Conservation (phyloP, 2,329 filamentous ascomycete species). For the Penicillium hordei region DNA sequence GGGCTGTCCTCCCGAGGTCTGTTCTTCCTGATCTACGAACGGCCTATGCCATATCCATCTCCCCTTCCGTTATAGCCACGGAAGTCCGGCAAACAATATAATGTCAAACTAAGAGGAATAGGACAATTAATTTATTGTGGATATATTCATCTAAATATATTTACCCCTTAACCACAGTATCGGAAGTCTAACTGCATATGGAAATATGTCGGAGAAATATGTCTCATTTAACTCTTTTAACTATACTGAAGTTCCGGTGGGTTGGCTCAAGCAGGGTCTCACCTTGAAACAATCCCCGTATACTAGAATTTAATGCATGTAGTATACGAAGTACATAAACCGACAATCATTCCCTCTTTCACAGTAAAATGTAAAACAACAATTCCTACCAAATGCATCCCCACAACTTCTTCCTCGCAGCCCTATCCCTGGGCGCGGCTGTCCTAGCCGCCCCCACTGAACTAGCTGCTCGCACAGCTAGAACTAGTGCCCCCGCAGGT, state of each 20-base stretch:
- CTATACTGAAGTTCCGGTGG: background rate
- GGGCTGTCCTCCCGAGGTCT: background rate
- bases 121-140: background rate
- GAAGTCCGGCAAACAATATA: too few species aligned
- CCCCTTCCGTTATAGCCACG: background rate
- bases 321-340: background rate
- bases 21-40: background rate
- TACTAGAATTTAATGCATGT: background rate
- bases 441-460: slow-evolving; percentile 3
- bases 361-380: background rate
- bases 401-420: slow-evolving; percentile 5
- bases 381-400: slow-evolving; percentile 10
- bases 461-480: slow-evolving; percentile 13
- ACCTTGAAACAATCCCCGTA: background rate
- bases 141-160: background rate
- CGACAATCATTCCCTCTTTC: background rate
- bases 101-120: background rate
- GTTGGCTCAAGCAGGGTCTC: background rate
- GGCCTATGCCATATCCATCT: background rate
- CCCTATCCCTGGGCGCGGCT: slow-evolving; percentile 10
- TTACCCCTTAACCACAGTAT: background rate
- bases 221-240: background rate
- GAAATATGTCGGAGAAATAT: background rate
- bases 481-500: slow-evolving; percentile 25
- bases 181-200: background rate